Evolutionary conservation across 768 basidiomycete genomes (phyloP).

Genomic region (Phanerodontia chrysosporium): DNA sequence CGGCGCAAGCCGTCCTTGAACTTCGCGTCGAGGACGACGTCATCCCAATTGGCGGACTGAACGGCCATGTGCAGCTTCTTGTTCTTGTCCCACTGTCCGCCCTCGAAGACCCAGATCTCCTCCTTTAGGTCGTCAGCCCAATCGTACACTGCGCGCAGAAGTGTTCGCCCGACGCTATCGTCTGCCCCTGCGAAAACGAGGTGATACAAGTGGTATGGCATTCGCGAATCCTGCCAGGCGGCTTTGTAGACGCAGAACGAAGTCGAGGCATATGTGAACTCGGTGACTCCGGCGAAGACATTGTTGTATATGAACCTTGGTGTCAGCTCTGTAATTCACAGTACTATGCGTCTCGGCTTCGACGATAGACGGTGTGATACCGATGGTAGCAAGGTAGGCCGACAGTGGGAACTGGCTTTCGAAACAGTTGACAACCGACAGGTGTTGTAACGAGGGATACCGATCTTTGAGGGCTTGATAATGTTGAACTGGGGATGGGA

Average conservation of each 20-base stretch:
- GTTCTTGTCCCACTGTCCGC: conserved; percentile 31
- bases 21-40: conserved; percentile 28
- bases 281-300: conserved; percentile 4
- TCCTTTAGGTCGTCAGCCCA: conserved; percentile 18
- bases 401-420: conserved; percentile 6
- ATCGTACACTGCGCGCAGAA: conserved; percentile 11
- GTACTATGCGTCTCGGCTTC: conserved; percentile 4
- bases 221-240: neutral
- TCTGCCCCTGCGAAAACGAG: conserved; percentile 9
- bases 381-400: neutral
- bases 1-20: conserved; percentile 32
- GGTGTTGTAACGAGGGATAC: neutral
- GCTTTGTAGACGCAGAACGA: conserved; percentile 10
- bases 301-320: neutral
- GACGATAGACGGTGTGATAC: neutral
- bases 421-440: neutral
- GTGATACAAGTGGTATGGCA: conserved; percentile 3
- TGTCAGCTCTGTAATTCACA: neutral
- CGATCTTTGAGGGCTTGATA: conserved; percentile 6
- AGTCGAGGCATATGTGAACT: conserved; percentile 9
- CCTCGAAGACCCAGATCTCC: conserved; percentile 36
- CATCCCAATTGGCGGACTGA: conserved; percentile 29
- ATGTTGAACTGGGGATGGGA: conserved; percentile 11
- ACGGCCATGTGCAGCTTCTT: conserved; percentile 23
- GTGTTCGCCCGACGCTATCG: conserved; percentile 4